Conservation (phyloP, 352 stramenopile genomes). For the Globisporangium barbulae region DNA sequence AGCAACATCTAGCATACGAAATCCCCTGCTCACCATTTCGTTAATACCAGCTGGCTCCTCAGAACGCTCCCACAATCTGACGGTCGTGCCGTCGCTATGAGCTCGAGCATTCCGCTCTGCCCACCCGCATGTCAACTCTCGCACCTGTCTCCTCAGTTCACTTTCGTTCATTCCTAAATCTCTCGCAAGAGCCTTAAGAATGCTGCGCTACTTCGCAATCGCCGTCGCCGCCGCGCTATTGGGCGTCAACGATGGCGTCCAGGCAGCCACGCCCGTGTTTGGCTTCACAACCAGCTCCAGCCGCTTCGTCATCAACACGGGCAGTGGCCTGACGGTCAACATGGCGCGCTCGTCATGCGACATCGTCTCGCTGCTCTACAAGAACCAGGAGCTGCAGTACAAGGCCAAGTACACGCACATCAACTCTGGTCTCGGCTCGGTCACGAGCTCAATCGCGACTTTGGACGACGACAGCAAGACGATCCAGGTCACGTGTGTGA, state of each 20-base stretch:
- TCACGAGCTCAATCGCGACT: constrained; percentile 28
- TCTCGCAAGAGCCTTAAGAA: neutral
- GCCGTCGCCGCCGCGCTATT: neutral
- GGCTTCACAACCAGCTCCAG: constrained; percentile 31
- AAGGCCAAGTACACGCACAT: constrained; percentile 41
- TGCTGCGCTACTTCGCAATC: neutral
- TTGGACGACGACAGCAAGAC: constrained; percentile 37
- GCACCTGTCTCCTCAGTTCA: neutral
- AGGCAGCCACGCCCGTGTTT: constrained; percentile 26
- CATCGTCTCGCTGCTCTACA: constrained; percentile 50
- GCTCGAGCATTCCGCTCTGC: neutral
- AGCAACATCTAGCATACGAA: no score
- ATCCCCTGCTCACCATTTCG: no score
- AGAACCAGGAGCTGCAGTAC: constrained; percentile 47
- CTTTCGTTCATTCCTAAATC: neutral
- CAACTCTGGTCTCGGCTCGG: constrained; percentile 40
- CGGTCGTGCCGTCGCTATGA: neutral
- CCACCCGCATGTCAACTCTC: neutral
- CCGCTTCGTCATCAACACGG: constrained; percentile 43
- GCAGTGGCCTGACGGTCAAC: constrained; percentile 33
- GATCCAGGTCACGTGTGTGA: constrained; percentile 39
- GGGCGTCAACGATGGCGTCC: neutral
- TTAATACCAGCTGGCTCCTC: neutral
- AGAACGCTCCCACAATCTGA: neutral
- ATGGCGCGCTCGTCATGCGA: constrained; percentile 41